Base-by-base conservation (phyloP, 805 yeast species). In the Spathaspora girioi region DNA sequence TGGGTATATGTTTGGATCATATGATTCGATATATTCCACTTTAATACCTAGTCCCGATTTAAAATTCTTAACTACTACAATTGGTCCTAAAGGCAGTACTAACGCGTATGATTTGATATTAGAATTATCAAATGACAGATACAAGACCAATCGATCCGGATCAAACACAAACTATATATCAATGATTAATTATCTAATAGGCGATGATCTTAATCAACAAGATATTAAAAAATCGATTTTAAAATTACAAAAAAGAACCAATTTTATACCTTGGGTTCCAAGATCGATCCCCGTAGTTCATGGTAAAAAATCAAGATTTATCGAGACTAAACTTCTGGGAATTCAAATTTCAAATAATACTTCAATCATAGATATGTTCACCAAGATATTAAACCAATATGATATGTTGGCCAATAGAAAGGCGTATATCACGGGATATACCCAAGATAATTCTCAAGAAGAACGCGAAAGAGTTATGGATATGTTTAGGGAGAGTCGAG, bases 261-360 rank as follows among this genome's bases (percentile, higher is more conserved):
- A 80, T 26, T 94, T 90, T 70, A 89, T 89, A 2, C 94, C 96
- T 0, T 88, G 96, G 91, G 81, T 90, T 0, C 83, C 94, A 0
- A 80, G 91, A 0, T 79, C 91, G 7, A 78, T 91, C 5, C 94
- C 90, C 61, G 73, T 91, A 0, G 91, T 93, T 7, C 73, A 84
- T 46, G 91, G 96, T 0, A 78, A 80, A 51, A 83, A 82, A 56
- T 87, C 96, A 9, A 86, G 91, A 5, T 87, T 75, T 57, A 57
- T 59, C 8, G 68, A 69, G 40, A 71, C 78, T 7, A 53, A 51
- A 23, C 55, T 89, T 3, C 85, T 84, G 57, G 98, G 98, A 0
- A 74, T 91, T 56, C 89, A 87, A 83, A 72, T 94, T 20, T 80
- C 96, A 5, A 94, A 94, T 66, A 83, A 88, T 48, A 85, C 97